phyloP scores from a whole-genome alignment of 495 filamentous ascomycete genomes.

The Penicillium diatomitis region DNA sequence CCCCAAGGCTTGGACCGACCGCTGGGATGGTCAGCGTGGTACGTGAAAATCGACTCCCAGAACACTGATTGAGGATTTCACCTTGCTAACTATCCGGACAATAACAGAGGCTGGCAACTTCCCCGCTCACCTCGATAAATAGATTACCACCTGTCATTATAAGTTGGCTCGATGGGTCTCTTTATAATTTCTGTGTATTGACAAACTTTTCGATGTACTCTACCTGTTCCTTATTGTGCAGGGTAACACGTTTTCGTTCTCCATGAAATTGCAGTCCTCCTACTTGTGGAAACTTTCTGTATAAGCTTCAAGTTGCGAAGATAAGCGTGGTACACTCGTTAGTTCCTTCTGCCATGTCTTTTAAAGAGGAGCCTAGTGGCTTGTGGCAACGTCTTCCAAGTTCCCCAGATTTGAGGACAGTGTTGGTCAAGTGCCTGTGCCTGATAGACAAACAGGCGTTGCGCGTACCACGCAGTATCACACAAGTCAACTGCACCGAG shows the following conservation, averaged over 20 bases:
- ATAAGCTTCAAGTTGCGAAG: neutral
- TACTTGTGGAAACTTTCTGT: neutral
- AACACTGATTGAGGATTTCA: slow-evolving; percentile 9
- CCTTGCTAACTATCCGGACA: neutral
- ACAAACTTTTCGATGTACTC: slow-evolving; percentile 35
- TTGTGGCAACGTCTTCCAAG: no score
- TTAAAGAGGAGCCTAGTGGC: no score
- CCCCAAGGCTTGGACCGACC: slow-evolving; percentile 85
- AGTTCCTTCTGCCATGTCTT: no score
- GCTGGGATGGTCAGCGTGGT: slow-evolving; percentile 98
- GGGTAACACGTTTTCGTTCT: slow-evolving; percentile 24
- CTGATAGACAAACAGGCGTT: no score
- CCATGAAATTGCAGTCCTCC: slow-evolving; percentile 9
- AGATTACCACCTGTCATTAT: slow-evolving; percentile 16
- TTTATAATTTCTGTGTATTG: slow-evolving; percentile 28
- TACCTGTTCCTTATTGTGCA: slow-evolving; percentile 22
- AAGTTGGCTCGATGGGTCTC: slow-evolving; percentile 15
- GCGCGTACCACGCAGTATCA: no score
- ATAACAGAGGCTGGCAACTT: slow-evolving; percentile 80
- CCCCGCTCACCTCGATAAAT: slow-evolving; percentile 49
- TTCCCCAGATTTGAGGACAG: no score
- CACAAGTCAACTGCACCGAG: no score
- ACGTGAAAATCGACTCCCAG: slow-evolving; percentile 32
- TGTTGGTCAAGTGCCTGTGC: no score
- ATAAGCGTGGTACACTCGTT: no score